Conservation (phyloP, 805 yeast genomes). For the Nakazawaea laoshanensis region DNA sequence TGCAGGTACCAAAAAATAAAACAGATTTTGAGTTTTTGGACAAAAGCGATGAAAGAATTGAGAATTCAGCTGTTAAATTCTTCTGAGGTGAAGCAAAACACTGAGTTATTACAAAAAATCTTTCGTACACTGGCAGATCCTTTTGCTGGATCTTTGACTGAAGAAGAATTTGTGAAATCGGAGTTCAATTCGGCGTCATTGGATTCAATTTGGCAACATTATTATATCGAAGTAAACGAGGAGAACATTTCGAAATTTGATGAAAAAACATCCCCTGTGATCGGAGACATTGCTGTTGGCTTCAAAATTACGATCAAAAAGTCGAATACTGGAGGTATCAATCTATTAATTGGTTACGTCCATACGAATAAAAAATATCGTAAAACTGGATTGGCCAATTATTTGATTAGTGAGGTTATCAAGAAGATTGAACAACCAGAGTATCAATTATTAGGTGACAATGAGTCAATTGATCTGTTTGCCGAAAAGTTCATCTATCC, state of each 20-base stretch:
- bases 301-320: not conserved
- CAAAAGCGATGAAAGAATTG: too few species aligned
- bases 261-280: too few species aligned
- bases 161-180: not conserved
- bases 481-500: not conserved
- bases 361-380: constrained; percentile 5
- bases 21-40: too few species aligned
- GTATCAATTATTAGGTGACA: not conserved
- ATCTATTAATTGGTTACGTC: constrained; percentile 1
- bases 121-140: too few species aligned
- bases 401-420: constrained; percentile 2
- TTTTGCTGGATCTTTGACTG: not conserved
- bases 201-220: constrained; percentile 2
- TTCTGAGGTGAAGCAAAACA: too few species aligned
- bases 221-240: constrained; percentile 1
- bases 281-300: not conserved
- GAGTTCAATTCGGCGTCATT: too few species aligned
- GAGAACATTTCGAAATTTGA: too few species aligned
- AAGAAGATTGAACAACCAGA: constrained; percentile 2
- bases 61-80: too few species aligned
- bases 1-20: too few species aligned
- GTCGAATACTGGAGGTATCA: not conserved
- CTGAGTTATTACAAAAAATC: too few species aligned
- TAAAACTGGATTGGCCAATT: constrained; percentile 1
- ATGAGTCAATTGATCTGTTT: constrained; percentile 1